These are phyloP conservation scores for Trichoderma citrinoviride DNA, from an alignment of 2,329 filamentous ascomycete genomes.

Conservation along the genomic window DNA sequence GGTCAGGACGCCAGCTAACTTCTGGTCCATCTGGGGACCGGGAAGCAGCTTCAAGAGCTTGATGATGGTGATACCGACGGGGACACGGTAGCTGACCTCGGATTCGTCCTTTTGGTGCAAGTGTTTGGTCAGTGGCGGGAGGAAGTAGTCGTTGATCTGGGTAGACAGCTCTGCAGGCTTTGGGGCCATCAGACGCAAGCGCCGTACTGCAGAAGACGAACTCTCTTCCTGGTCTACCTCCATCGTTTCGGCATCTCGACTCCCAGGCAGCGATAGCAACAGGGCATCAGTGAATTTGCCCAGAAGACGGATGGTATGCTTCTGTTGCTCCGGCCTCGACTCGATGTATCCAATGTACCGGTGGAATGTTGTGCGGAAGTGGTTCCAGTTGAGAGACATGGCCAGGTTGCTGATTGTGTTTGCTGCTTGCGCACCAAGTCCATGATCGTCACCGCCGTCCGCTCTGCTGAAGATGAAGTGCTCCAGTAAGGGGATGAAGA, in stretches of 20 bases:
- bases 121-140: conserved; percentile 78
- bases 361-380: conserved; percentile 80
- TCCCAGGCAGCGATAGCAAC: conserved; percentile 50
- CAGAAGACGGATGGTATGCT: conserved; percentile 78
- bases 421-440: conserved; percentile 83
- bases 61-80: conserved; percentile 82
- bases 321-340: conserved; percentile 78
- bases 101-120: conserved; percentile 93
- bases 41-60: conserved; percentile 84
- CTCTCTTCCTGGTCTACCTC: conserved; percentile 39
- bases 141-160: conserved; percentile 71
- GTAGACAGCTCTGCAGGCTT: conserved; percentile 62
- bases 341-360: conserved; percentile 80
- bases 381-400: conserved; percentile 79
- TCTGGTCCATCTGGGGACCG: conserved; percentile 65
- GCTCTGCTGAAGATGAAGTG: conserved; percentile 87
- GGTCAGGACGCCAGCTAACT: conserved; percentile 78
- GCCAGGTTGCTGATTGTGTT: conserved; percentile 73
- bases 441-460: conserved; percentile 73
- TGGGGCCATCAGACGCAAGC: conserved; percentile 65
- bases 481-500: conserved; percentile 88
- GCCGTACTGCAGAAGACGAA: conserved; percentile 32
- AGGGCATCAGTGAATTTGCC: conserved; percentile 79
- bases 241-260: conserved; percentile 40
- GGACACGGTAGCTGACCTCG: conserved; percentile 87